Evolutionary conservation across 371 early-diverging fungal genomes (phyloP).

Genomic region (Mortierella sp.): DNA sequence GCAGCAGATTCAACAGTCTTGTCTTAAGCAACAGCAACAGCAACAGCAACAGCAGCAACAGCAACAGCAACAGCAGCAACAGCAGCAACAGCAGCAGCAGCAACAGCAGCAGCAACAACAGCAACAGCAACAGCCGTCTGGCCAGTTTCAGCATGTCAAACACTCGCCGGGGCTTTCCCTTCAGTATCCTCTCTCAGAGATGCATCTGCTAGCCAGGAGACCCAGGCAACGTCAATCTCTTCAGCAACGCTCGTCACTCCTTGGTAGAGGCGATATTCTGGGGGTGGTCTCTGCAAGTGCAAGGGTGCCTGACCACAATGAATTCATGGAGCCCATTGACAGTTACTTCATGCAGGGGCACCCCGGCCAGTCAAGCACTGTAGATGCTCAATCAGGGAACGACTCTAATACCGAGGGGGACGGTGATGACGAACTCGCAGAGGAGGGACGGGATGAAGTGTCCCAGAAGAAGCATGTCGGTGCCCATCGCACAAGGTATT

Average conservation of each 20-base stretch:
- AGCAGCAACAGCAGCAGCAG: slow-evolving; percentile 18
- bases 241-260: no score
- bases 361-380: background rate
- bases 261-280: no score
- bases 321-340: slow-evolving; percentile 25
- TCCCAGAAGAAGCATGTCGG: background rate
- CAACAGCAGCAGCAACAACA: slow-evolving; percentile 11
- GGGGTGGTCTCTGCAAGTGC: no score
- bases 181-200: no score
- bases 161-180: no score
- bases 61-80: slow-evolving; percentile 9
- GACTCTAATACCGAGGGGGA: slow-evolving; percentile 23
- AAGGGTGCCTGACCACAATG: background rate
- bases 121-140: slow-evolving; percentile 5
- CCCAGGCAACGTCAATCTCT: no score
- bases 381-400: slow-evolving; percentile 8
- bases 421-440: background rate
- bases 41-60: background rate
- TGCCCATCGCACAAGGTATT: background rate
- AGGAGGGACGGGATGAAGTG: background rate
- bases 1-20: background rate
- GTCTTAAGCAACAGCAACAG: slow-evolving; percentile 1
- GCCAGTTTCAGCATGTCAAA: no score
- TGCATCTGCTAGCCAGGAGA: no score
- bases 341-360: slow-evolving; percentile 17